Percentiles rank a stretch among this genome's conserved stretches.
phyloP scores from a whole-genome alignment of 177 flowering plant genomes.

The Vitis hybrid region DNA sequence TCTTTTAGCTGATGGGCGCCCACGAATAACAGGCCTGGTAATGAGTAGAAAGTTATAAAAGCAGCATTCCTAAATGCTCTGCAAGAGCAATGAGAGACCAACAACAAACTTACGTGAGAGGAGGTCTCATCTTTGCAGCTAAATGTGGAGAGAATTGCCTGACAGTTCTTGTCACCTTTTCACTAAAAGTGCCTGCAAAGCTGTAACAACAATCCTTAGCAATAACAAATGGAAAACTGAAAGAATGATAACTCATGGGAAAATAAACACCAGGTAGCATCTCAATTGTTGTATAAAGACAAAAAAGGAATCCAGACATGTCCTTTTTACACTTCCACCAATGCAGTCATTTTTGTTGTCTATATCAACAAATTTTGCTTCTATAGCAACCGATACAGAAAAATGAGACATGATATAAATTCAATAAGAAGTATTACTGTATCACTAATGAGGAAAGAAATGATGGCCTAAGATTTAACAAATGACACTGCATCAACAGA shows the following conservation, averaged over 20 bases:
- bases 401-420: background rate
- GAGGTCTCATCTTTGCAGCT: conserved; percentile 98
- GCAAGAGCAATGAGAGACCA: background rate
- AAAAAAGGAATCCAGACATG: background rate
- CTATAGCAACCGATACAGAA: background rate
- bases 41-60: conserved; percentile 4
- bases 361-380: too few species aligned
- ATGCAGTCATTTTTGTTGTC: background rate
- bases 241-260: background rate
- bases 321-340: background rate
- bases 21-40: conserved; percentile 94
- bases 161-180: conserved; percentile 88
- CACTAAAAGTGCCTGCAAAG: conserved; percentile 96
- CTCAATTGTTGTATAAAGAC: background rate
- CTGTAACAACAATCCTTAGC: conserved; percentile 47
- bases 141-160: conserved; percentile 94
- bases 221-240: conserved; percentile 4
- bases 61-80: conserved; percentile 9
- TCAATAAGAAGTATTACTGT: background rate
- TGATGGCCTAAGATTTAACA: background rate
- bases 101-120: conserved; percentile 64
- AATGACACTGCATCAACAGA: too few species aligned
- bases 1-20: conserved; percentile 92
- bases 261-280: background rate
- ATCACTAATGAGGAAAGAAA: background rate